A percentile compares a stretch with the other conserved stretches of the same genome.
phyloP scores from a whole-genome alignment of 1,284 basidiomycete genomes.

The Apiotrichum porosum region DNA sequence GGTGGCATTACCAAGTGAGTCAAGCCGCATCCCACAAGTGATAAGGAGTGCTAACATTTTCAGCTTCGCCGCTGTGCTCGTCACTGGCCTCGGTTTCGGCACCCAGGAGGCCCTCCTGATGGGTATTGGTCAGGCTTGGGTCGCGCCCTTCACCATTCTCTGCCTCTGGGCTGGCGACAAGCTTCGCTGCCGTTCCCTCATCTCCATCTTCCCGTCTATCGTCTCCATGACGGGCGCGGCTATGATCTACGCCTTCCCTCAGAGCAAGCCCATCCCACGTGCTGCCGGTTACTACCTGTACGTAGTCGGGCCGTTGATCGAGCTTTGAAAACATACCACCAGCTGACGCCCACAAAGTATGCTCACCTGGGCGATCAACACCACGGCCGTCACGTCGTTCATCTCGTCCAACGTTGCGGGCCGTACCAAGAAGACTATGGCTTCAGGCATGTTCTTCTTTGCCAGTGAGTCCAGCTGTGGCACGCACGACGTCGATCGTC shows the following conservation, averaged over 20 bases:
- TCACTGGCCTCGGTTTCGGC: conserved; percentile 18
- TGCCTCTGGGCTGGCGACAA: conserved; percentile 17
- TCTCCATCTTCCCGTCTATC: conserved; percentile 5
- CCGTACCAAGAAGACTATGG: conserved; percentile 23
- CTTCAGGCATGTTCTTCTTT: conserved; percentile 15
- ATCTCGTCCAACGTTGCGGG: conserved; percentile 15
- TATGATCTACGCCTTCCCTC: too few species aligned
- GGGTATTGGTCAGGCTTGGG: conserved; percentile 13
- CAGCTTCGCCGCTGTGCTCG: conserved; percentile 24
- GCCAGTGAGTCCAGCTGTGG: too few species aligned
- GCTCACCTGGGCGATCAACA: too few species aligned
- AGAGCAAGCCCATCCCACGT: too few species aligned
- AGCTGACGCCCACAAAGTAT: too few species aligned
- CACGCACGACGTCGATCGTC: too few species aligned
- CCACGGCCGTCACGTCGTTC: background rate
- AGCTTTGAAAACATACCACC: too few species aligned
- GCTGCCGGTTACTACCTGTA: too few species aligned
- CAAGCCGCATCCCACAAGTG: too few species aligned
- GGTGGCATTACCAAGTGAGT: conserved; percentile 17
- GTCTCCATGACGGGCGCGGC: conserved; percentile 11
- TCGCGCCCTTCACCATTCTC: conserved; percentile 12
- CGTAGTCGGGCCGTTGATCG: too few species aligned
- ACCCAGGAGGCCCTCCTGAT: conserved; percentile 13
- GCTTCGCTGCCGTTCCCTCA: conserved; percentile 7
- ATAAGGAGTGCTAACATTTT: too few species aligned